Conservation (phyloP, 2,329 filamentous ascomycete genomes). For the Tolypocladium sp. region DNA sequence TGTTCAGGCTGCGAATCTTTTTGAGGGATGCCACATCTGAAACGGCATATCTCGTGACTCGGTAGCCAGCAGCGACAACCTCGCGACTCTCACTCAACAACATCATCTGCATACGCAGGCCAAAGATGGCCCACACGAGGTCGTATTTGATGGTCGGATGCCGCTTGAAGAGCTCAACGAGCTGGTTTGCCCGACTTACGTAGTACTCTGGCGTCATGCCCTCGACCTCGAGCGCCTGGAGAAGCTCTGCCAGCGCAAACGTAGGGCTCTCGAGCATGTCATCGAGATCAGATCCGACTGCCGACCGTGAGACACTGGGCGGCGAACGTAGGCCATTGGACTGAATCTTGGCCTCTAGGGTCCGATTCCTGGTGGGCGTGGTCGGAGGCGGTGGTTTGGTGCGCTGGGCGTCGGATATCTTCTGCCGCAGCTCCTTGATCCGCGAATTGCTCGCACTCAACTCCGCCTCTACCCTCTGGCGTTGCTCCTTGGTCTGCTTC, state of each 20-base stretch:
- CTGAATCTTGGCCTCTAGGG: slow-evolving; percentile 34
- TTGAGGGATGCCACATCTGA: slow-evolving; percentile 84
- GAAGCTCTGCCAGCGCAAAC: slow-evolving; percentile 78
- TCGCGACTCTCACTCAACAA: slow-evolving; percentile 91
- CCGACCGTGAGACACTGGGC: slow-evolving; percentile 44
- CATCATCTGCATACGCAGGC: slow-evolving; percentile 89
- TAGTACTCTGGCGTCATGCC: slow-evolving; percentile 92
- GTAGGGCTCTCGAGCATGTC: slow-evolving; percentile 78
- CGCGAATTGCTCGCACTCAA: slow-evolving; percentile 76
- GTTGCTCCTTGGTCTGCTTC: slow-evolving; percentile 86
- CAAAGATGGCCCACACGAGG: slow-evolving; percentile 91
- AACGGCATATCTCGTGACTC: slow-evolving; percentile 88
- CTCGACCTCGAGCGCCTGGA: slow-evolving; percentile 81
- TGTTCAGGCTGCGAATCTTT: slow-evolving; percentile 80
- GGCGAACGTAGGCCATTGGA: slow-evolving; percentile 46
- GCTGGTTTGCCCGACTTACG: slow-evolving; percentile 79
- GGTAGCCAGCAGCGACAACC: slow-evolving; percentile 88
- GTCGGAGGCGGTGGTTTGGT: slow-evolving; percentile 35
- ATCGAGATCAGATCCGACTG: slow-evolving; percentile 53
- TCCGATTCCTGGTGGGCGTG: slow-evolving; percentile 44
- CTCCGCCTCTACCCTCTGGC: slow-evolving; percentile 73
- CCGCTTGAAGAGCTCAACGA: slow-evolving; percentile 94
- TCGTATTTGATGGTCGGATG: slow-evolving; percentile 94
- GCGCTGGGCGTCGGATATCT: slow-evolving; percentile 50
- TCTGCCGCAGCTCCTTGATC: slow-evolving; percentile 52